Percentiles rank a stretch among this genome's conserved stretches.
Conservation (phyloP, 176 grass and related monocot genomes). For the Eragrostis nindensis region DNA sequence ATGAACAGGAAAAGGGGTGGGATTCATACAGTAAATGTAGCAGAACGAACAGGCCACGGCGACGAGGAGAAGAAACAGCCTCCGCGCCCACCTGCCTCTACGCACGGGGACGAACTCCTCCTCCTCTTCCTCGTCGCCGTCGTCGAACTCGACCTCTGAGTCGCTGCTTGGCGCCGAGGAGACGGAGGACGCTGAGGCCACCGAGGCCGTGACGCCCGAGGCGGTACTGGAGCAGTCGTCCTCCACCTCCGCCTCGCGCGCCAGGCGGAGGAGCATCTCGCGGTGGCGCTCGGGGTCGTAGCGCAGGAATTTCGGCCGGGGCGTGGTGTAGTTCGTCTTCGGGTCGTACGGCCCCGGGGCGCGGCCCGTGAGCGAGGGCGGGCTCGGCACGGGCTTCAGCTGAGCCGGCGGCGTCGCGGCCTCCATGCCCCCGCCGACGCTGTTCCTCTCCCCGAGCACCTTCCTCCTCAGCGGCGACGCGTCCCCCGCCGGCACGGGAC, state of each 20-base stretch:
- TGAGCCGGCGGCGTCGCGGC: neutral
- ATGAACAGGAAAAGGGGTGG: neutral
- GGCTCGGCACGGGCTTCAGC: conserved; percentile 15
- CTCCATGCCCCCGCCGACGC: neutral
- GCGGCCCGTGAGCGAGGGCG: conserved; percentile 18
- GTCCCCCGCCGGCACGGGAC: neutral
- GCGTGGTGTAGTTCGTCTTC: conserved; percentile 73
- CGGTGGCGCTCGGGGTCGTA: conserved; percentile 67
- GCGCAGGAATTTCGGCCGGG: conserved; percentile 73
- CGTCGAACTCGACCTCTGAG: conserved; percentile 20
- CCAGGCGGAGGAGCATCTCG: conserved; percentile 61
- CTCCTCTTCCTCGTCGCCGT: neutral
- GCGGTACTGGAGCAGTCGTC: conserved; percentile 35
- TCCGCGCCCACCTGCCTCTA: conserved; percentile 16
- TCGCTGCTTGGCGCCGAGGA: conserved; percentile 5
- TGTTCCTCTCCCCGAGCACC: conserved; percentile 47
- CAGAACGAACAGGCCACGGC: conserved; percentile 26
- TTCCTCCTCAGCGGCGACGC: conserved; percentile 35
- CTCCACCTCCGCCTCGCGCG: conserved; percentile 29
- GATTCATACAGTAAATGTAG: conserved; percentile 30
- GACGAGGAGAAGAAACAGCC: conserved; percentile 27
- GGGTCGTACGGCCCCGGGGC: conserved; percentile 63
- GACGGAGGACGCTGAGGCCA: neutral
- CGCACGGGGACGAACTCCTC: neutral
- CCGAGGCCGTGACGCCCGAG: conserved; percentile 33